Base-by-base conservation (phyloP, 208 protist species). In the Balamuthia mandrillaris region DNA sequence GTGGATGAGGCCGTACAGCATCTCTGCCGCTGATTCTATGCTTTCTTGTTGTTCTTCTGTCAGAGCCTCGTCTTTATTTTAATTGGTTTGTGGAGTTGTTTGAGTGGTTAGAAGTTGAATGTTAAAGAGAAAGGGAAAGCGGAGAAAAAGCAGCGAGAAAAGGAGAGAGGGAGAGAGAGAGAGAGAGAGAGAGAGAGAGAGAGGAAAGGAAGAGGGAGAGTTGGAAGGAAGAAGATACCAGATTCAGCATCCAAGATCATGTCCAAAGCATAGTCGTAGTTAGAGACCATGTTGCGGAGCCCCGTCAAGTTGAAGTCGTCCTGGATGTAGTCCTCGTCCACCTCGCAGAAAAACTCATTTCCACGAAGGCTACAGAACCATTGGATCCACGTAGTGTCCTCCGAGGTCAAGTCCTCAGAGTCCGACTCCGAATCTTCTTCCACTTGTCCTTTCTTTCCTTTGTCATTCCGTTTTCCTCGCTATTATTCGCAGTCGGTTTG, bases 251-350 rank as follows among this genome's bases (percentile, higher is more conserved):
- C 97, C 2, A 99, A 91, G 86, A 99, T 99, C 41, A 98, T 95
- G 78, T 99, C 97, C 2, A 99, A 87, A 7, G 98, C 97, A 89
- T 96, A 96, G 81, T 98, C 94, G 86, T 99, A 99, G 89, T 97
- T 97, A 24, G 97, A 94, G 14, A 99, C 97, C 86, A 97, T 93
- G 1, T 90, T 94, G 14, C 91, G 91, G 16, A 98, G 89, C 3
- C 98, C 96, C 4, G 95, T 98, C 37, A 99, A 90, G 92, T 99
- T 99, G 88, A 99, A 99, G 65, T 98, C 96, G 84, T 99, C 98
- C 52, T 94, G 85, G 68, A 99, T 98, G 86, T 96, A 99, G 52
- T 98, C 96, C 45, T 97, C 95, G 49, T 98, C 97, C 1, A 99
- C 96, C 81, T 96, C 93, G 88, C 94, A 96, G 91, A 99, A 99